Percentiles rank a stretch among this genome's conserved stretches.
Evolutionary conservation across 495 filamentous ascomycete species (phyloP).

Genomic region (Talaromyces proteolyticus): DNA sequence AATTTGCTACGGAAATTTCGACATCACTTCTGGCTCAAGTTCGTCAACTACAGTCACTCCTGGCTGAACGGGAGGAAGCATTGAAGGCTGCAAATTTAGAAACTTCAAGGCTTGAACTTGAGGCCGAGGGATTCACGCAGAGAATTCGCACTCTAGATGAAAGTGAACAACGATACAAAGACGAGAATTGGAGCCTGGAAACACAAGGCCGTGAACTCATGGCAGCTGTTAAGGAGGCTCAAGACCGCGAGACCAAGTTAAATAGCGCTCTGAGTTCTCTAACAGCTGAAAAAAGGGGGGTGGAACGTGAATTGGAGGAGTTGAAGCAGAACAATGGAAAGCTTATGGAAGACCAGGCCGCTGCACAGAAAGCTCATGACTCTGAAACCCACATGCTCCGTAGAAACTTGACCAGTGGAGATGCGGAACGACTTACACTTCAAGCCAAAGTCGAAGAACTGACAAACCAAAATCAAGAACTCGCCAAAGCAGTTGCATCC

Average conservation of each 20-base stretch:
- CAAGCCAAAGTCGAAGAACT: constrained; percentile 83
- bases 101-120: constrained; percentile 70
- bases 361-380: constrained; percentile 76
- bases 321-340: constrained; percentile 71
- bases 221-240: constrained; percentile 59
- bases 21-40: constrained; percentile 86
- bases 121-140: constrained; percentile 72
- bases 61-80: constrained; percentile 81
- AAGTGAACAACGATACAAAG: constrained; percentile 90
- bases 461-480: constrained; percentile 78
- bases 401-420: constrained; percentile 64
- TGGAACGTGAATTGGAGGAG: constrained; percentile 84
- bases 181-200: constrained; percentile 96
- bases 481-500: constrained; percentile 68
- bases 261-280: constrained; percentile 59
- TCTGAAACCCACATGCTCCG: constrained; percentile 75
- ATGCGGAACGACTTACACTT: constrained; percentile 65
- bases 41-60: constrained; percentile 74
- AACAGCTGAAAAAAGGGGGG: constrained; percentile 66
- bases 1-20: constrained; percentile 93
- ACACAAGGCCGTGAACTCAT: constrained; percentile 79
- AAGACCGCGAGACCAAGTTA: constrained; percentile 76
- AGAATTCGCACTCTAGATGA: constrained; percentile 79
- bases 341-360: constrained; percentile 71
- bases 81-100: constrained; percentile 68